Evolutionary conservation across 2,329 filamentous ascomycete genomes (phyloP).

Genomic region (Penicillium sp.): DNA sequence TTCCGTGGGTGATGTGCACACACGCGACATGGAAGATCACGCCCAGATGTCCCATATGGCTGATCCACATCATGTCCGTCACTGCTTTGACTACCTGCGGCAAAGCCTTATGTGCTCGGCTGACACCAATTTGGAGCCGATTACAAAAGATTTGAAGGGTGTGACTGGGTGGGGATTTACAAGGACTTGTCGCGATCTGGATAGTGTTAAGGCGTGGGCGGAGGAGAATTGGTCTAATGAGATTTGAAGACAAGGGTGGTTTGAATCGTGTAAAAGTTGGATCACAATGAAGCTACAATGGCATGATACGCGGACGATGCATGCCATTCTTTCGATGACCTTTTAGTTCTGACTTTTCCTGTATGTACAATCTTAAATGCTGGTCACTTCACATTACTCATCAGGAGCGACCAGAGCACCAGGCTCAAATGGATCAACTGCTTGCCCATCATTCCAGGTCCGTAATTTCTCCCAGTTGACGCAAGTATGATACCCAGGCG

Average conservation of each 20-base stretch:
- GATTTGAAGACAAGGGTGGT: neutral
- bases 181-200: conserved; percentile 1
- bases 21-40: neutral
- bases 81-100: conserved; percentile 2
- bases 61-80: neutral
- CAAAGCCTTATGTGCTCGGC: conserved; percentile 5
- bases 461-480: too few species aligned
- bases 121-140: conserved; percentile 1
- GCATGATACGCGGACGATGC: too few species aligned
- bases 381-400: too few species aligned
- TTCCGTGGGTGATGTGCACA: neutral
- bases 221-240: neutral
- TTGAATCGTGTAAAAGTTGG: too few species aligned
- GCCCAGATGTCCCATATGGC: neutral
- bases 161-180: neutral
- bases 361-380: too few species aligned
- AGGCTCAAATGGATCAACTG: too few species aligned
- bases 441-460: too few species aligned
- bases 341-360: too few species aligned
- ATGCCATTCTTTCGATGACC: too few species aligned
- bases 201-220: conserved; percentile 1
- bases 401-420: too few species aligned
- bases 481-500: too few species aligned
- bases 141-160: neutral
- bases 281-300: too few species aligned